Conservation (phyloP, 2,329 filamentous ascomycete species). For the Penicillium sp. region DNA sequence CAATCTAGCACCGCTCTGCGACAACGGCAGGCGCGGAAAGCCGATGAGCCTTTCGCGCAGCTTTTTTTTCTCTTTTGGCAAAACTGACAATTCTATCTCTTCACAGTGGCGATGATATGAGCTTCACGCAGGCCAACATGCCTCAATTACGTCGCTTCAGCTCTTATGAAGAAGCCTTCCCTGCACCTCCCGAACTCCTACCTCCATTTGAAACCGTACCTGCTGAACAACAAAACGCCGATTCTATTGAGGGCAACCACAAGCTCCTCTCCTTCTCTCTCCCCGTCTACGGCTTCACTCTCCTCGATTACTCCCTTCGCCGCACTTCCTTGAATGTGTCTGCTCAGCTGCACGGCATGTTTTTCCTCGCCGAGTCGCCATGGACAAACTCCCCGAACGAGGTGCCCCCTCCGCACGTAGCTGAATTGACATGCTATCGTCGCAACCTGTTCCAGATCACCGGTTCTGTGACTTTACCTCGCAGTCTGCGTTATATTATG, state of each 20-base stretch:
- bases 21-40: neutral
- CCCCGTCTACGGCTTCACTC: conserved; percentile 56
- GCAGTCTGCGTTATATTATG: conserved; percentile 73
- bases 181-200: conserved; percentile 24
- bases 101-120: conserved; percentile 49
- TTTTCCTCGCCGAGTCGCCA: conserved; percentile 63
- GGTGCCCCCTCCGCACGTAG: conserved; percentile 53
- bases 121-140: conserved; percentile 43
- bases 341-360: conserved; percentile 65
- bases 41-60: neutral
- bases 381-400: conserved; percentile 55
- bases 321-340: conserved; percentile 54
- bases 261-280: conserved; percentile 72
- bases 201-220: conserved; percentile 40
- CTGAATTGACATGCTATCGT: conserved; percentile 89
- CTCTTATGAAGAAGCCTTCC: conserved; percentile 49
- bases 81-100: neutral
- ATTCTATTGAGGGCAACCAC: conserved; percentile 62
- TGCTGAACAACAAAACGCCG: conserved; percentile 35
- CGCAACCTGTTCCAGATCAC: conserved; percentile 95
- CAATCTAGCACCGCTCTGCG: neutral
- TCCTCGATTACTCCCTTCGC: conserved; percentile 58
- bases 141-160: conserved; percentile 49
- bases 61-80: conserved; percentile 1
- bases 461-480: conserved; percentile 76